Conservation (phyloP, 2,329 filamentous ascomycete species). For the Ceratocystis variospora region DNA sequence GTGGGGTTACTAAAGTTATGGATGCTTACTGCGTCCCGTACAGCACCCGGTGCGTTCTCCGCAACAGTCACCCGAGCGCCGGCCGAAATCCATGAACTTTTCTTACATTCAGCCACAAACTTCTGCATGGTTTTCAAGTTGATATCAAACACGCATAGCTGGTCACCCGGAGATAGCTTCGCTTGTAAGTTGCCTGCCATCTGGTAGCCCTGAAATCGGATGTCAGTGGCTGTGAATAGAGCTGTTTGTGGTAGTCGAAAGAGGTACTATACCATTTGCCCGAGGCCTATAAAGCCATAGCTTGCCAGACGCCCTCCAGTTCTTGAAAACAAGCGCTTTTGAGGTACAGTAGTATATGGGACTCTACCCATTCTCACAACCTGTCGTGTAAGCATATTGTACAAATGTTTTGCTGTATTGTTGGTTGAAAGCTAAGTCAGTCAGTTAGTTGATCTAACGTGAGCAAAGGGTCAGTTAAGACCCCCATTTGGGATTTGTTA, state of each 20-base stretch:
- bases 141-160: conserved; percentile 42
- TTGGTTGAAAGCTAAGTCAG: no score
- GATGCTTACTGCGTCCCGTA: conserved; percentile 38
- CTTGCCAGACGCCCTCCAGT: conserved; percentile 35
- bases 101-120: conserved; percentile 35
- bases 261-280: conserved; percentile 40
- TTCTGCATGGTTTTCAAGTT: conserved; percentile 36
- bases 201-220: conserved; percentile 38
- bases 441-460: no score
- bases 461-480: neutral
- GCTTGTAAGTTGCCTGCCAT: conserved; percentile 50
- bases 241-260: neutral
- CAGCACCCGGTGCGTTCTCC: conserved; percentile 32
- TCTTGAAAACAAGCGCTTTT: conserved; percentile 38
- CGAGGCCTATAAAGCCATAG: conserved; percentile 47
- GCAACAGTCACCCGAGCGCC: conserved; percentile 33
- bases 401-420: no score
- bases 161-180: conserved; percentile 39
- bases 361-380: neutral
- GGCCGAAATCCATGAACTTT: conserved; percentile 27
- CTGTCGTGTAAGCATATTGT: conserved; percentile 1
- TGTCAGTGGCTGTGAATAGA: neutral
- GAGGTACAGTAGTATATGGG: conserved; percentile 18
- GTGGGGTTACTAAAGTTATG: conserved; percentile 15
- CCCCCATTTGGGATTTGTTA: neutral